Conservation (phyloP, 2,329 filamentous ascomycete genomes). For the Cryphonectria japonica region DNA sequence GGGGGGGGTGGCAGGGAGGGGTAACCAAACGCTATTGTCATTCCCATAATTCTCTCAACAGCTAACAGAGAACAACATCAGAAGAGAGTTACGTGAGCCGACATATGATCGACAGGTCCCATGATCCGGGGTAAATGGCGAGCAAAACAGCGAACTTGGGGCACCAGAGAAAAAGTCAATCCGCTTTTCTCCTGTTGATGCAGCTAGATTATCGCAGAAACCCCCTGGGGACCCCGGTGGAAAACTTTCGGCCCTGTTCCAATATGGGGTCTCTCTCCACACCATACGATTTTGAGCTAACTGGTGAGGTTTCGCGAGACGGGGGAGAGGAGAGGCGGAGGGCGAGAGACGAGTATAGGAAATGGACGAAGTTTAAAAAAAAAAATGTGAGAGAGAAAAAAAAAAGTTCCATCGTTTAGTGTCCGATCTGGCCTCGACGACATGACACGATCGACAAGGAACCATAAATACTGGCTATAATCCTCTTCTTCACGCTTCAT, state of each 20-base stretch:
- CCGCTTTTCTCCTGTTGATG: background rate
- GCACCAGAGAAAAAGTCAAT: background rate
- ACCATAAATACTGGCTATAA: constrained; percentile 5
- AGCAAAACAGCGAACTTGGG: constrained; percentile 25
- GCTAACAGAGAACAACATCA: background rate
- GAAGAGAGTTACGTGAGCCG: background rate
- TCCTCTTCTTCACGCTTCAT: constrained; percentile 2
- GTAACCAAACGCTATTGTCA: background rate
- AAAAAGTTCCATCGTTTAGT: background rate
- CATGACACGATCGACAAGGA: background rate
- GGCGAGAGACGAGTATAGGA: background rate
- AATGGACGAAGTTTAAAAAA: background rate
- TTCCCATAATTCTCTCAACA: background rate
- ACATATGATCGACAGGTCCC: background rate
- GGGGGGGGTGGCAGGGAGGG: background rate
- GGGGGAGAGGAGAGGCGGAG: background rate
- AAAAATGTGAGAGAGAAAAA: background rate
- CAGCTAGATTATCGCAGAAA: constrained; percentile 8
- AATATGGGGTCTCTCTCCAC: constrained; percentile 25
- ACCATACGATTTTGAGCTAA: constrained; percentile 15
- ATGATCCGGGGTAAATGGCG: constrained; percentile 27
- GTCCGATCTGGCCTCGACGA: background rate
- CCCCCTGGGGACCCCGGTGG: constrained; percentile 25
- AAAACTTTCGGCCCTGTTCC: constrained; percentile 20
- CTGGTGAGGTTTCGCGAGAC: background rate